phyloP scores from a whole-genome alignment of 768 basidiomycete species.

The Hemileccinum impolitum region DNA sequence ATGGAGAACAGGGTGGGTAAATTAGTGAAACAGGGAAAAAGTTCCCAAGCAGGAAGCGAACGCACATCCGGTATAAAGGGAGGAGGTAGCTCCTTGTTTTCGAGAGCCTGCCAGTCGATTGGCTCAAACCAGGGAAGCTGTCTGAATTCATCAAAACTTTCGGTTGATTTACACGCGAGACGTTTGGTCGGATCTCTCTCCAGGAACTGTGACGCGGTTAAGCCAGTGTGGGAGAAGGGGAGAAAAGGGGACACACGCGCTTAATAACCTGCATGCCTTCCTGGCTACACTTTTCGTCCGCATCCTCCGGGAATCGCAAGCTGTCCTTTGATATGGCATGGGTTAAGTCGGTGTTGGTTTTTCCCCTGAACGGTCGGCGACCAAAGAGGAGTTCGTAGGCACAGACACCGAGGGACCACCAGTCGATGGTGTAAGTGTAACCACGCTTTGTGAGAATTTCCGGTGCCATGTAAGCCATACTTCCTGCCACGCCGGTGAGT shows the following conservation, averaged over 20 bases:
- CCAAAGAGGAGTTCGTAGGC: slow-evolving; percentile 92
- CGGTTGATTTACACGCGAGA: slow-evolving; percentile 78
- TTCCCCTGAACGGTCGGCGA: slow-evolving; percentile 87
- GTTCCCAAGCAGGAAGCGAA: slow-evolving; percentile 8
- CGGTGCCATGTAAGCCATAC: slow-evolving; percentile 99
- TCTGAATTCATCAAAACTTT: slow-evolving; percentile 77
- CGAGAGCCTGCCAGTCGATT: slow-evolving; percentile 89
- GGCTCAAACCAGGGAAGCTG: slow-evolving; percentile 80
- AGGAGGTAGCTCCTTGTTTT: slow-evolving; percentile 68
- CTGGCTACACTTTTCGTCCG: slow-evolving; percentile 71
- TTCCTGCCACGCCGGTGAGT: slow-evolving; percentile 89
- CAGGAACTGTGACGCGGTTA: slow-evolving; percentile 54
- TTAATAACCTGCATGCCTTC: slow-evolving; percentile 76
- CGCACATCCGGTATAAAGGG: slow-evolving; percentile 89
- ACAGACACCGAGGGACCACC: slow-evolving; percentile 96
- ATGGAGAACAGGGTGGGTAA: background rate
- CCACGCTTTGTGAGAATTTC: slow-evolving; percentile 90
- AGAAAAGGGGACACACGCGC: slow-evolving; percentile 53
- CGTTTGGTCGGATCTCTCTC: slow-evolving; percentile 82
- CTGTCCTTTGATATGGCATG: slow-evolving; percentile 88
- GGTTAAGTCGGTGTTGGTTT: slow-evolving; percentile 89
- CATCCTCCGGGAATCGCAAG: slow-evolving; percentile 89
- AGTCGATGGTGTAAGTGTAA: slow-evolving; percentile 92
- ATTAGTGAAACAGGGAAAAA: slow-evolving; percentile 4
- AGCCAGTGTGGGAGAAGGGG: slow-evolving; percentile 13